These are phyloP conservation scores for Boechera stricta DNA, from an alignment of 345 rosid species.

Conservation along the genomic window DNA sequence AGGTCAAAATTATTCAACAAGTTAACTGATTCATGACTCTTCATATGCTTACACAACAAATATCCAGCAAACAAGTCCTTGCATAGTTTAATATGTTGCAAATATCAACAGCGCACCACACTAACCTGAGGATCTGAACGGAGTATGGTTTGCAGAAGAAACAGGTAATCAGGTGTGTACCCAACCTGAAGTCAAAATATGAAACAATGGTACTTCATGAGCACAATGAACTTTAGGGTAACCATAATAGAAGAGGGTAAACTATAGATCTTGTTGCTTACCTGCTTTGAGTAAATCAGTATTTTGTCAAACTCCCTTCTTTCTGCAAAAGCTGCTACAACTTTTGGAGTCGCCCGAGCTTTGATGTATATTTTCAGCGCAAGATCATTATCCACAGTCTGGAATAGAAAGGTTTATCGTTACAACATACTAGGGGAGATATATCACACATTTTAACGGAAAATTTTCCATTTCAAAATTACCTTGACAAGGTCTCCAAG, in stretches of 20 bases:
- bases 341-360: constrained; percentile 97
- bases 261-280: constrained; percentile 33
- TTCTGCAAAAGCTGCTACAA: constrained; percentile 99
- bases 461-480: constrained; percentile 5
- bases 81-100: not conserved
- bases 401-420: constrained; percentile 33
- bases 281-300: constrained; percentile 94
- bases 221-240: constrained; percentile 25
- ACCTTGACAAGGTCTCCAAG: constrained; percentile 99
- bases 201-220: constrained; percentile 27
- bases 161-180: constrained; percentile 94
- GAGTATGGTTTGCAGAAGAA: constrained; percentile 98
- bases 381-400: constrained; percentile 99
- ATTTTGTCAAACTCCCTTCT: constrained; percentile 97
- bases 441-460: constrained; percentile 26
- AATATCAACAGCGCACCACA: constrained; percentile 17
- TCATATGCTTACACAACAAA: constrained; percentile 13
- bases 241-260: not conserved
- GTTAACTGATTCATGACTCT: constrained; percentile 22
- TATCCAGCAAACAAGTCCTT: constrained; percentile 11
- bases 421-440: constrained; percentile 6
- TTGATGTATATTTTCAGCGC: constrained; percentile 93
- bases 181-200: constrained; percentile 70
- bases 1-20: constrained; percentile 20
- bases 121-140: constrained; percentile 97